Evolutionary conservation across 495 filamentous ascomycete genomes (phyloP), one percentile per base, ranked within the genome.

Genomic region (Aspergillus biplanus): DNA sequence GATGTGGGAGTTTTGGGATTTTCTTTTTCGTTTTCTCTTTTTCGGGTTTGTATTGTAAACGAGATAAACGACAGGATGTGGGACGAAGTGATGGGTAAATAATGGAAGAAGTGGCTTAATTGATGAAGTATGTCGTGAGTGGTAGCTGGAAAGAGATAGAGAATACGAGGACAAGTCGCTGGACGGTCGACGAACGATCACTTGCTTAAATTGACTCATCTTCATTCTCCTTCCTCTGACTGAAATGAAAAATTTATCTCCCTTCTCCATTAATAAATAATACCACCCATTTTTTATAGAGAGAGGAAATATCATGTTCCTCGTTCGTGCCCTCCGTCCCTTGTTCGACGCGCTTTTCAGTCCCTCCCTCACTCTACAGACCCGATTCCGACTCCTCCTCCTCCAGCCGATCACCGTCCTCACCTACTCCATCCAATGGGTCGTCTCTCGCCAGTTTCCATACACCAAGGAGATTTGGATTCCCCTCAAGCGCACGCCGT

Each of bases 341-440:
- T 3, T 52, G 11, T 58, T 42, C 47, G 46, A 63, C 18, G 61
- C 55, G 6, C 16, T 64, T 32, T 53, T 64, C 39, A 15, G 52
- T n/a, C 21, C 54, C 8, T 37, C 13, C 3, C 54, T 63, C 48
- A 47, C 54, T 21, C n/a, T 63, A 21, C 7, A 4, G 15, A 58
- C 35, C 18, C 61, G 61, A 54, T 50, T 57, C 33, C 46, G 35
- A 12, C 54, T 63, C 13, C 33, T 63, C 0, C 33, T 42, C 6
- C 54, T 64, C 9, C 56, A 59, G 18, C 55, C 62, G 15, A 64
- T 64, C 31, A 52, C 50, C 6, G 1, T 64, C n/a, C 9, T 64
- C 7, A 55, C 62, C 44, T 54, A 64, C 21, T 39, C 56, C 33
- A 59, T 59, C 32, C 55, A 64, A 54, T 61, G 59, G 59, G 6